These are phyloP conservation scores for Chlamydomonas incerta DNA, from an alignment of 139 green algal species.

Conservation along the genomic window DNA sequence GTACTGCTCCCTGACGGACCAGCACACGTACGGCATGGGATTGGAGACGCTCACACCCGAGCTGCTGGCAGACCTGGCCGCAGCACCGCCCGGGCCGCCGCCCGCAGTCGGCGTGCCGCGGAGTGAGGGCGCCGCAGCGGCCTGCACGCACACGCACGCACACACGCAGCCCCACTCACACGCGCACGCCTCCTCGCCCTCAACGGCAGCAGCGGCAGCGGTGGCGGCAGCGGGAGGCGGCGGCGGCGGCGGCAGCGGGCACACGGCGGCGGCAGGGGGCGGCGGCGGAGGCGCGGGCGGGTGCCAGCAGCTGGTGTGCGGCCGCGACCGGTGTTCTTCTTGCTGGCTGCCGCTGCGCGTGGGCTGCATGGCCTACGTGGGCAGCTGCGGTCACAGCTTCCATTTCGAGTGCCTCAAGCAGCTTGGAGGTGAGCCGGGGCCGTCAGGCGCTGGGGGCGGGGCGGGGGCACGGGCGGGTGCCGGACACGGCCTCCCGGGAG, in stretches of 20 bases:
- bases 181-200: too few relatives aligned
- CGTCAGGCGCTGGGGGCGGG: background rate
- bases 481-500: too few relatives aligned
- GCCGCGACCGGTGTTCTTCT: conserved; percentile 1
- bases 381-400: conserved; percentile 28
- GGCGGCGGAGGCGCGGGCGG: too few relatives aligned
- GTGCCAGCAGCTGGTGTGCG: background rate
- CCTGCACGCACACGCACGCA: too few relatives aligned
- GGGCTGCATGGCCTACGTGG: conserved; percentile 14
- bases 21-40: conserved; percentile 16
- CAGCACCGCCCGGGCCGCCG: conserved; percentile 3
- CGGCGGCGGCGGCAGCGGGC: too few relatives aligned
- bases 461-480: too few relatives aligned
- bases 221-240: too few relatives aligned
- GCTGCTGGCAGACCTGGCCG: background rate
- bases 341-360: conserved; percentile 27
- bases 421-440: background rate
- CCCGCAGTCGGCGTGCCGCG: background rate
- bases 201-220: too few relatives aligned
- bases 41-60: conserved; percentile 35
- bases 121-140: background rate
- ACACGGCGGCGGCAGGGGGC: too few relatives aligned
- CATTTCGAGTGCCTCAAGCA: conserved; percentile 31
- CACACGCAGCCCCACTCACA: too few relatives aligned
- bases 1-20: conserved; percentile 29